These are phyloP conservation scores for Venturia oleaginea DNA, from an alignment of 2,329 filamentous ascomycete genomes.

Conservation along the genomic window DNA sequence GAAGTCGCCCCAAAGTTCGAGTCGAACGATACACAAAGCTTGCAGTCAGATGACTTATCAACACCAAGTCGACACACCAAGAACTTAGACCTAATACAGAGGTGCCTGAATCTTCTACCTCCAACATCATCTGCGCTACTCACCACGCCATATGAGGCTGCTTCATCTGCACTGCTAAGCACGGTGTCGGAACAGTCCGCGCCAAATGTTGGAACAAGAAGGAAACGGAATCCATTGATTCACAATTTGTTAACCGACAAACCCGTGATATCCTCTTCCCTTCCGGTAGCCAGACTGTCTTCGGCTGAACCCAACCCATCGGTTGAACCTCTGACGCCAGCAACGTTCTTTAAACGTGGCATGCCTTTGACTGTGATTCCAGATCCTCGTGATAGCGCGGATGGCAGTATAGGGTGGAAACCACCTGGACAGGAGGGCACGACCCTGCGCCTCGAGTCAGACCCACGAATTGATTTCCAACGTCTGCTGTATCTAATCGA, in stretches of 20 bases:
- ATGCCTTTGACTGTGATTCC: conserved; percentile 83
- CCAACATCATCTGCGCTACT: conserved; percentile 79
- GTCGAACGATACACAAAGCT: background rate
- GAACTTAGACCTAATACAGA: conserved; percentile 65
- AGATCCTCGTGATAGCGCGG: conserved; percentile 49
- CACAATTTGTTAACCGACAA: conserved; percentile 96
- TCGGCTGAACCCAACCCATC: conserved; percentile 17
- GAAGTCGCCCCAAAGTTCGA: conserved; percentile 15
- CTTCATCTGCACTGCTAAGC: conserved; percentile 41
- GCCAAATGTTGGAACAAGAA: conserved; percentile 45
- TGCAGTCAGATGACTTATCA: conserved; percentile 16
- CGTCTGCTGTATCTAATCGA: conserved; percentile 82
- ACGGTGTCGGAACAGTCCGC: conserved; percentile 18
- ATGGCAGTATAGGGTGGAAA: conserved; percentile 44
- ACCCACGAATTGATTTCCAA: conserved; percentile 72
- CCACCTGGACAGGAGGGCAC: conserved; percentile 51
- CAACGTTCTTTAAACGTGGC: conserved; percentile 83
- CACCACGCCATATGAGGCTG: conserved; percentile 77
- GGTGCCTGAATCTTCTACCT: conserved; percentile 66
- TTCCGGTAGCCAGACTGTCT: conserved; percentile 57
- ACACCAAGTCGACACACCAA: conserved; percentile 41
- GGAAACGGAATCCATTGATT: conserved; percentile 74
- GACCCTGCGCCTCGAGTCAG: conserved; percentile 58
- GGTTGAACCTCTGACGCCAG: conserved; percentile 37
- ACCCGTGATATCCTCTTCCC: conserved; percentile 80